These are phyloP conservation scores for Penicillium thymicola DNA, from an alignment of 2,329 filamentous ascomycete genomes.

Conservation along the genomic window DNA sequence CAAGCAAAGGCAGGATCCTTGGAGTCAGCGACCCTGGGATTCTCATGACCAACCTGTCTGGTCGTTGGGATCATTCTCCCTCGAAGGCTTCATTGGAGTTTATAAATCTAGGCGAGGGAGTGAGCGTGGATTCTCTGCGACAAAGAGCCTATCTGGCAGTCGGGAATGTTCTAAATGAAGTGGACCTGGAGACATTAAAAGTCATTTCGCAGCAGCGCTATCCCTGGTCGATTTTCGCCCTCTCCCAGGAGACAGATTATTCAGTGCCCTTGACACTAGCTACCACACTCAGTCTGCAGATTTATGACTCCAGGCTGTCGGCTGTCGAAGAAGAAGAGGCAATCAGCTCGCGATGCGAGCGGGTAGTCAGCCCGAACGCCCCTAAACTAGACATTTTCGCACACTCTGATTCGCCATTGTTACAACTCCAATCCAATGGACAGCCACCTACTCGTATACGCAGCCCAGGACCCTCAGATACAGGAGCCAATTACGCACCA, in stretches of 20 bases:
- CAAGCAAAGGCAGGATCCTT: conserved; percentile 56
- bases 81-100: conserved; percentile 34
- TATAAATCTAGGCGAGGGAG: conserved; percentile 68
- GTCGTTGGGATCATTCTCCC: conserved; percentile 44
- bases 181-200: conserved; percentile 72
- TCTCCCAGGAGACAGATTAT: conserved; percentile 66
- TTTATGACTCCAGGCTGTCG: conserved; percentile 68
- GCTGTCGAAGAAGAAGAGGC: conserved; percentile 34
- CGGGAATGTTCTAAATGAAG: conserved; percentile 71
- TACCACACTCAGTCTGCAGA: conserved; percentile 74
- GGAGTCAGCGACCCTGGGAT: conserved; percentile 65
- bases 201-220: conserved; percentile 68
- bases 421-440: conserved; percentile 34
- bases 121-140: conserved; percentile 68
- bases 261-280: conserved; percentile 76
- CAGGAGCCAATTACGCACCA: conserved; percentile 58
- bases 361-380: conserved; percentile 22
- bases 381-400: conserved; percentile 32
- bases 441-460: conserved; percentile 38
- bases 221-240: conserved; percentile 76
- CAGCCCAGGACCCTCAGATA: conserved; percentile 33
- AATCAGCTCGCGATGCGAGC: conserved; percentile 36
- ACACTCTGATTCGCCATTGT: conserved; percentile 31
- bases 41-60: conserved; percentile 67
- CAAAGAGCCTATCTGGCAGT: conserved; percentile 76